phyloP scores from a whole-genome alignment of 2,329 filamentous ascomycete species.

The Penicillium sp. region DNA sequence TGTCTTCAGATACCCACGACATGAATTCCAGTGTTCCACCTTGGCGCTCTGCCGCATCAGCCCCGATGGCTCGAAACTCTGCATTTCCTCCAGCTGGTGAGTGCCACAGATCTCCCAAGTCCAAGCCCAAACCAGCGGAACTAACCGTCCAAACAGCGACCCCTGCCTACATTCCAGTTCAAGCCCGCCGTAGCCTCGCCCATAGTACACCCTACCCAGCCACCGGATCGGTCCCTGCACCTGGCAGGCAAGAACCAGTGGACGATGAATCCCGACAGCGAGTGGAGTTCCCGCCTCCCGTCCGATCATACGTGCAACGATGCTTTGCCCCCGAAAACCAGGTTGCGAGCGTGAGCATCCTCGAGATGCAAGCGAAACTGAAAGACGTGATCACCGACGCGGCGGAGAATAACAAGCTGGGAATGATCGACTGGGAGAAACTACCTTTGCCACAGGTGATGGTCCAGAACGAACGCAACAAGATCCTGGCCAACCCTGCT shows the following conservation, averaged over 20 bases:
- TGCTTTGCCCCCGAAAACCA: conserved; percentile 78
- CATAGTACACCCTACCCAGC: conserved; percentile 35
- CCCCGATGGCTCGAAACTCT: conserved; percentile 27
- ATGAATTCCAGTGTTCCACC: conserved; percentile 45
- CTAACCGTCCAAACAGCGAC: conserved; percentile 36
- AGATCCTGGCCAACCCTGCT: conserved; percentile 48
- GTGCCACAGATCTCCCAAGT: conserved; percentile 6
- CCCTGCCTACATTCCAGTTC: conserved; percentile 63
- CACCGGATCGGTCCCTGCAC: conserved; percentile 24
- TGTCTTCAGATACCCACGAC: conserved; percentile 15
- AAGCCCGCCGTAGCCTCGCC: conserved; percentile 63
- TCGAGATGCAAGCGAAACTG: conserved; percentile 80
- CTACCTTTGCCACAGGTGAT: conserved; percentile 84
- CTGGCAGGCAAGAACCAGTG: conserved; percentile 28
- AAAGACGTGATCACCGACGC: conserved; percentile 83
- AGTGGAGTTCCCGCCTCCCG: conserved; percentile 78
- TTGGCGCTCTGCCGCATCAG: conserved; percentile 39
- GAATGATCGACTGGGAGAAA: conserved; percentile 77
- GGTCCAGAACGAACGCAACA: conserved; percentile 69
- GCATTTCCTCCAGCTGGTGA: conserved; percentile 38
- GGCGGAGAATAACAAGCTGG: conserved; percentile 71
- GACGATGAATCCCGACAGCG: conserved; percentile 50
- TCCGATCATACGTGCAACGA: conserved; percentile 84
- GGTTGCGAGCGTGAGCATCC: conserved; percentile 61
- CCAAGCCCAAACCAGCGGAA: background rate